A percentile compares a stretch with the other conserved stretches of the same genome.
Conservation (phyloP, 2,329 filamentous ascomycete genomes). For the Cladosporium velox region DNA sequence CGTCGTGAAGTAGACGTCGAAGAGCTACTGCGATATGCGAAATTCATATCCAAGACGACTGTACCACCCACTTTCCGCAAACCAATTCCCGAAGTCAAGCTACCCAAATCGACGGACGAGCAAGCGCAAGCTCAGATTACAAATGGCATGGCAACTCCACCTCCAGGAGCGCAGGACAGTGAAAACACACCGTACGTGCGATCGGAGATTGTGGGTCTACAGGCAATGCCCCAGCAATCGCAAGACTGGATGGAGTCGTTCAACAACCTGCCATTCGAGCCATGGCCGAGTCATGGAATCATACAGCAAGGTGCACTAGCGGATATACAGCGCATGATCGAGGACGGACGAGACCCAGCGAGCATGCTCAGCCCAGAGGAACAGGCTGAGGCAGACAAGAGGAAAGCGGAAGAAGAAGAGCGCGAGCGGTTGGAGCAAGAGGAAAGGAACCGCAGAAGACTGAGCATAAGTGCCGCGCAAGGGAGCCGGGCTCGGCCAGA, state of each 20-base stretch:
- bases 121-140: constrained; percentile 28
- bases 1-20: constrained; percentile 62
- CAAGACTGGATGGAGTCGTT: constrained; percentile 52
- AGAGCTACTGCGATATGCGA: constrained; percentile 75
- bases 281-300: constrained; percentile 73
- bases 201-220: constrained; percentile 26
- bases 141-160: constrained; percentile 38
- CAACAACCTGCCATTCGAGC: constrained; percentile 63
- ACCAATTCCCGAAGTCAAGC: constrained; percentile 25
- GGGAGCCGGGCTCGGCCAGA: constrained; percentile 26
- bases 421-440: constrained; percentile 39
- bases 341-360: constrained; percentile 62
- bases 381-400: constrained; percentile 41
- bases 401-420: constrained; percentile 42
- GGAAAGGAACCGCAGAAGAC: constrained; percentile 25
- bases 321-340: constrained; percentile 59
- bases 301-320: constrained; percentile 71
- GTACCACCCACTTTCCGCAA: constrained; percentile 62
- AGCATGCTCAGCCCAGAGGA: constrained; percentile 46
- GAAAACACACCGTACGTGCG: constrained; percentile 23
- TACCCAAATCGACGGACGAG: constrained; percentile 17
- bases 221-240: constrained; percentile 32
- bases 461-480: constrained; percentile 22
- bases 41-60: constrained; percentile 77
- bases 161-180: constrained; percentile 23